Conservation (phyloP, 2,329 filamentous ascomycete species). For the Lasiodiplodia sp. region DNA sequence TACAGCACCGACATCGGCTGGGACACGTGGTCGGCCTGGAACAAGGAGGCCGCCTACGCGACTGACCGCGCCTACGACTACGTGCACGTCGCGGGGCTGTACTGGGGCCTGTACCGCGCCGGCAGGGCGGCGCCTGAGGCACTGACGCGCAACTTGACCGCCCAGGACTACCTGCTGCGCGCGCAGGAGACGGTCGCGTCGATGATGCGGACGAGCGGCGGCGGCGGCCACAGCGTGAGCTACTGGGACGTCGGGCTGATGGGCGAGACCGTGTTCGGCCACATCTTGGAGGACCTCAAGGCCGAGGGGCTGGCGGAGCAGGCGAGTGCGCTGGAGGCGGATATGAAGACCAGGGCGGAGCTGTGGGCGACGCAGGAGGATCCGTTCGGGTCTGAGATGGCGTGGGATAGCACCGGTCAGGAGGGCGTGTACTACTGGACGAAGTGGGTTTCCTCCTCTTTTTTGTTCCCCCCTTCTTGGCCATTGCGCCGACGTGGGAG, state of each 20-base stretch:
- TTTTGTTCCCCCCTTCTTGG: not conserved
- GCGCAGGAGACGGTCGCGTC: constrained; percentile 60
- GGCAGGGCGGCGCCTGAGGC: constrained; percentile 58
- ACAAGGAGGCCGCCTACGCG: constrained; percentile 53
- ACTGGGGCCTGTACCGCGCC: constrained; percentile 66
- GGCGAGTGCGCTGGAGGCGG: constrained; percentile 50
- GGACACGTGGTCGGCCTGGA: constrained; percentile 62
- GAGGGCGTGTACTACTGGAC: constrained; percentile 69
- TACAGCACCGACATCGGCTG: constrained; percentile 58
- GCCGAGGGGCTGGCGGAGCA: constrained; percentile 55
- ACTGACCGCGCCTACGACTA: constrained; percentile 66
- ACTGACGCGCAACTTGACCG: constrained; percentile 48
- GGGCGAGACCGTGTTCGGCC: constrained; percentile 66
- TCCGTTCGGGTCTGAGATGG: constrained; percentile 68
- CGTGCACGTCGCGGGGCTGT: constrained; percentile 62
- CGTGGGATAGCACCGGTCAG: constrained; percentile 69
- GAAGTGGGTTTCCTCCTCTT: constrained; percentile 36
- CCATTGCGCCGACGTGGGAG: not conserved
- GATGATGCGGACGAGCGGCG: constrained; percentile 43
- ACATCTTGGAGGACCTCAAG: constrained; percentile 60
- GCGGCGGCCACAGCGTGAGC: constrained; percentile 34
- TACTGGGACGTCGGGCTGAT: constrained; percentile 62
- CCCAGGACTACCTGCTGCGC: constrained; percentile 64
- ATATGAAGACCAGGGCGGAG: constrained; percentile 59
- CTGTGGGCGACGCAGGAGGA: constrained; percentile 60